Conservation (phyloP, 2,329 filamentous ascomycete species). For the Claviceps sp. region DNA sequence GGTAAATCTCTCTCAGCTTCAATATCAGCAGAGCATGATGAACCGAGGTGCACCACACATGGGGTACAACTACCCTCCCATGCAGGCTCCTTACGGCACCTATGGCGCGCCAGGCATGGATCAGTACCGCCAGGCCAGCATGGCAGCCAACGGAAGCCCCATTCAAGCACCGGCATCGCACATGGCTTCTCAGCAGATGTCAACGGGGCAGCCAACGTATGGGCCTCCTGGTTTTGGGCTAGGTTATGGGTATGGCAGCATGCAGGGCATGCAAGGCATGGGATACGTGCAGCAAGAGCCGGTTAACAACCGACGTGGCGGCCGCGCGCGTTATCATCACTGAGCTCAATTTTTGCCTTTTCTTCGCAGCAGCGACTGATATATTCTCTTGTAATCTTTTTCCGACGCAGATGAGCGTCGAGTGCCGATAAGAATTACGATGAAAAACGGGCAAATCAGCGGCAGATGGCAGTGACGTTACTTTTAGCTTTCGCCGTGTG, state of each 20-base stretch:
- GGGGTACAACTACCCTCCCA: constrained; percentile 42
- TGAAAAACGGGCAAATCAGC: too few species aligned
- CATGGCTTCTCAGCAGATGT: constrained; percentile 27
- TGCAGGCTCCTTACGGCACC: constrained; percentile 43
- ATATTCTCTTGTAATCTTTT: too few species aligned
- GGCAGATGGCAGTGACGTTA: too few species aligned
- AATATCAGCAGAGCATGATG: constrained; percentile 47
- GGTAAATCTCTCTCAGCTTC: constrained; percentile 40
- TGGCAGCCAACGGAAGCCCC: constrained; percentile 36
- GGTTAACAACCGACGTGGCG: constrained; percentile 37
- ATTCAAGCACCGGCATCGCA: constrained; percentile 31
- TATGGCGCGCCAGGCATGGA: constrained; percentile 39
- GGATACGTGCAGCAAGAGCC: constrained; percentile 42
- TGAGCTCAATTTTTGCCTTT: not conserved
- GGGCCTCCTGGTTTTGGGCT: constrained; percentile 37
- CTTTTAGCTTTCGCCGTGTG: too few species aligned
- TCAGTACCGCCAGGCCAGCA: constrained; percentile 39
- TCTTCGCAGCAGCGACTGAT: not conserved
- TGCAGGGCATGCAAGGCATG: constrained; percentile 35
- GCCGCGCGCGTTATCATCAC: constrained; percentile 36
- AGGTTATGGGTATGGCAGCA: constrained; percentile 31
- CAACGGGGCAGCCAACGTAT: constrained; percentile 29
- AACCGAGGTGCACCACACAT: constrained; percentile 38
- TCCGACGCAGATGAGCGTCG: too few species aligned
- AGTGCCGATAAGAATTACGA: too few species aligned